phyloP scores from a whole-genome alignment of 2,329 filamentous ascomycete species.

The Colletotrichum sidae region DNA sequence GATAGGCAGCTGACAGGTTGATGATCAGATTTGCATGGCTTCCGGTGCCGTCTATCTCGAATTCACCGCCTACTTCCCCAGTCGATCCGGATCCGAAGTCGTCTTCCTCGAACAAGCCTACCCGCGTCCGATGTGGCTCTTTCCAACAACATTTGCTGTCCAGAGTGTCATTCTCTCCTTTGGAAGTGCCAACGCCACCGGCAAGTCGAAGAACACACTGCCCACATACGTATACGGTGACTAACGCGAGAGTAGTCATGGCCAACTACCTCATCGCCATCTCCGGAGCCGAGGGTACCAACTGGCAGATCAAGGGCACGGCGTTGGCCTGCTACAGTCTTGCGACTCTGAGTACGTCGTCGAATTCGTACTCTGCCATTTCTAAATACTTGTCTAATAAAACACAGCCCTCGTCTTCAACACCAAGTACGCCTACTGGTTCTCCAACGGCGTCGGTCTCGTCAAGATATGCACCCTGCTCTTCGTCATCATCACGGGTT shows the following conservation, averaged over 20 bases:
- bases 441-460: conserved; percentile 66
- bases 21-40: conserved; percentile 63
- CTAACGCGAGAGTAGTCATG: conserved; percentile 59
- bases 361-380: neutral
- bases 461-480: conserved; percentile 64
- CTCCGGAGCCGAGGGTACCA: conserved; percentile 58
- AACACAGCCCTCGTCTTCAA: conserved; percentile 41
- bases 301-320: conserved; percentile 76
- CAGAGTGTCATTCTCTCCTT: conserved; percentile 73
- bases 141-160: conserved; percentile 73
- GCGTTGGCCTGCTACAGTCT: conserved; percentile 72
- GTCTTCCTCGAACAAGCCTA: conserved; percentile 77
- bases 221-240: accelerated
- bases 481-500: conserved; percentile 18
- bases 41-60: conserved; percentile 70
- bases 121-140: conserved; percentile 71
- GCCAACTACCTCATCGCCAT: conserved; percentile 73
- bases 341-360: conserved; percentile 47
- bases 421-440: conserved; percentile 67
- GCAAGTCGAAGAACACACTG: neutral
- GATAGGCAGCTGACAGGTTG: neutral
- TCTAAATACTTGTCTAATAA: neutral
- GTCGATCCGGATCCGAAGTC: conserved; percentile 72
- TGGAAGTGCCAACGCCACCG: conserved; percentile 69
- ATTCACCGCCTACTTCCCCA: conserved; percentile 74